These are phyloP conservation scores for Suhomyces sp. DNA, from an alignment of 805 yeast genomes.

Conservation along the genomic window DNA sequence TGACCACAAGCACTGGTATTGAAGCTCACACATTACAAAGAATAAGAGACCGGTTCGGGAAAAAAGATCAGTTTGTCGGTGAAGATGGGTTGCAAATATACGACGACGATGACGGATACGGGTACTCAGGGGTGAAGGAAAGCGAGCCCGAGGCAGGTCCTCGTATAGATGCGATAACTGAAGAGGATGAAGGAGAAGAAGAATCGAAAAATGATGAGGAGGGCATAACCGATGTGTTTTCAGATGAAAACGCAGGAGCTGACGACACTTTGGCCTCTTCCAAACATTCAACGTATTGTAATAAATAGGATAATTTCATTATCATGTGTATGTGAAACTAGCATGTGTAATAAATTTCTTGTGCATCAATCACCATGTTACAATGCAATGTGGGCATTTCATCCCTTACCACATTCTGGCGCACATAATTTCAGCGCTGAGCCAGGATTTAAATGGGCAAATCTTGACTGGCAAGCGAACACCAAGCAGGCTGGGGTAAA, in stretches of 20 bases:
- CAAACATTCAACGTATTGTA: background rate
- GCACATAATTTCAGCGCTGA: background rate
- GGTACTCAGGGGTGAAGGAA: background rate
- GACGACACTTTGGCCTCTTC: background rate
- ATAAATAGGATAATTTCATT: background rate
- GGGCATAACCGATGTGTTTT: background rate
- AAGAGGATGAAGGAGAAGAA: constrained; percentile 2
- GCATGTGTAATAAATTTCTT: background rate
- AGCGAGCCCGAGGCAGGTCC: background rate
- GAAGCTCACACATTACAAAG: background rate
- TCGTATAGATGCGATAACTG: background rate
- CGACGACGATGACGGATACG: constrained; percentile 9
- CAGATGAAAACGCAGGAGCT: background rate
- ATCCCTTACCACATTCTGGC: background rate
- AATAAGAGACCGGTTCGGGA: constrained; percentile 2
- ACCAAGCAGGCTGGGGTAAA: background rate
- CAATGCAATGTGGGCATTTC: background rate
- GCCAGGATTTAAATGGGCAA: background rate
- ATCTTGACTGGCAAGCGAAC: background rate
- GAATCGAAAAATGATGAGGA: background rate
- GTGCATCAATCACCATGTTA: background rate
- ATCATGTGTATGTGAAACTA: background rate
- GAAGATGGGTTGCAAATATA: background rate
- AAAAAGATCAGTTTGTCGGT: background rate
- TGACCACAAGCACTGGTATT: background rate